phyloP scores from a whole-genome alignment of 2,329 filamentous ascomycete genomes.

The Stagonosporopsis chrysanthemi region DNA sequence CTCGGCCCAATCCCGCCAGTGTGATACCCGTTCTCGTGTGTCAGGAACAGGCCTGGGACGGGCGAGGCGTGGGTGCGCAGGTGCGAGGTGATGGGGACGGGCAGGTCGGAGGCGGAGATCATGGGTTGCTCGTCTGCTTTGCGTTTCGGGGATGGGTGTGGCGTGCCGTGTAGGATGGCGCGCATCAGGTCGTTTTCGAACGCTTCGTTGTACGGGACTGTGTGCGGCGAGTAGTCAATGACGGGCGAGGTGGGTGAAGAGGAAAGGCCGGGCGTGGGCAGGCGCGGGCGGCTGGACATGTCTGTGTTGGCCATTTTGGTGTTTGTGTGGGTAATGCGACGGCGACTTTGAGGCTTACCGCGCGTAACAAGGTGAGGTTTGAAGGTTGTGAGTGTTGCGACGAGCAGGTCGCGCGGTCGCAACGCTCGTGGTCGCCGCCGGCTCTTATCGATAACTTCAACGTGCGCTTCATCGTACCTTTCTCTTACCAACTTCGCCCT shows the following conservation, averaged over 20 bases:
- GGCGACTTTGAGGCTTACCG: too few species aligned
- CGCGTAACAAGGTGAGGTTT: background rate
- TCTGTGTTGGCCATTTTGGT: conserved; percentile 32
- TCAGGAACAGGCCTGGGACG: conserved; percentile 55
- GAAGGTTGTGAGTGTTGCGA: conserved; percentile 5
- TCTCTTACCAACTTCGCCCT: background rate
- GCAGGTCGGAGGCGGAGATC: conserved; percentile 48
- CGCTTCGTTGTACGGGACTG: conserved; percentile 53
- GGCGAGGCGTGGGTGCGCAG: conserved; percentile 53
- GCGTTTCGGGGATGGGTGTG: conserved; percentile 35
- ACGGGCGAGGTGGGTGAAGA: conserved; percentile 37
- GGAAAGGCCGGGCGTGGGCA: conserved; percentile 44
- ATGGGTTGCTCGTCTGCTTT: conserved; percentile 28
- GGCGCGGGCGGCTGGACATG: conserved; percentile 37
- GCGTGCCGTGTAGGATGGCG: conserved; percentile 47
- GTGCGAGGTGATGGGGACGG: conserved; percentile 53
- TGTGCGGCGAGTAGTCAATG: conserved; percentile 53
- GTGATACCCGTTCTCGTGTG: conserved; percentile 56
- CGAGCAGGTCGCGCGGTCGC: background rate
- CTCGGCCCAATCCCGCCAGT: conserved; percentile 57
- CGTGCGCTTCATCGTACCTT: background rate
- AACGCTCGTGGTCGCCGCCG: background rate
- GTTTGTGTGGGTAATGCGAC: background rate
- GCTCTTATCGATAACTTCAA: conserved; percentile 10
- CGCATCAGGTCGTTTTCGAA: conserved; percentile 57